A percentile compares a stretch with the other conserved stretches of the same genome.
Evolutionary conservation across 2,329 filamentous ascomycete genomes (phyloP).

Genomic region (Colletotrichum brevisporum): DNA sequence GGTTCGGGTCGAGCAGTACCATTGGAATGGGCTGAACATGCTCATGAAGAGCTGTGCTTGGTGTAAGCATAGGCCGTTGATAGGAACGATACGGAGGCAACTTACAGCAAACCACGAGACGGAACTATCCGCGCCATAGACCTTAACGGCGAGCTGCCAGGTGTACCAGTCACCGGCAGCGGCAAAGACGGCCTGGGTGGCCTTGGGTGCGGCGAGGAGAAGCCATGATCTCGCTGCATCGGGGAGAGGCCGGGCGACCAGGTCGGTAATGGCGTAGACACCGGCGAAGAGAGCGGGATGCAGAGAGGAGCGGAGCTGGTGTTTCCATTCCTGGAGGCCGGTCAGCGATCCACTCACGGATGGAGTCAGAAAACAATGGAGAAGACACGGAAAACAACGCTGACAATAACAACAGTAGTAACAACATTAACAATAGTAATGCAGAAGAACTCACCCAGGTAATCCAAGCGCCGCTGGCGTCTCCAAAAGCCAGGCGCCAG

Average conservation of each 20-base stretch:
- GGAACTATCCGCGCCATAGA: slow-evolving; percentile 77
- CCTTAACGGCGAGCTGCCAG: slow-evolving; percentile 81
- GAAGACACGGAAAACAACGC: background rate
- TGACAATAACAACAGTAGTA: background rate
- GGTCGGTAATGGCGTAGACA: slow-evolving; percentile 76
- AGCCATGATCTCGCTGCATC: slow-evolving; percentile 72
- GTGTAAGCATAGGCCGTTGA: background rate
- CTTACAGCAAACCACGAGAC: slow-evolving; percentile 80
- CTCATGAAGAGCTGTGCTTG: slow-evolving; percentile 75
- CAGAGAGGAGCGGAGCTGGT: slow-evolving; percentile 88
- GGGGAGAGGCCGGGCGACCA: slow-evolving; percentile 67
- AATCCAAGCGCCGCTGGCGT: slow-evolving; percentile 85
- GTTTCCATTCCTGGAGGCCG: slow-evolving; percentile 85
- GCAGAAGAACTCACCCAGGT: slow-evolving; percentile 81
- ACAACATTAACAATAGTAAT: background rate
- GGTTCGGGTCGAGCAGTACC: slow-evolving; percentile 93
- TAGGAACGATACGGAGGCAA: background rate
- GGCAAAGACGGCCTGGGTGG: slow-evolving; percentile 83
- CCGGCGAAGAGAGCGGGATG: slow-evolving; percentile 90
- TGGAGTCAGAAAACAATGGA: slow-evolving; percentile 3
- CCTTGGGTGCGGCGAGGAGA: slow-evolving; percentile 79
- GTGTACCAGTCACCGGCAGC: slow-evolving; percentile 88
- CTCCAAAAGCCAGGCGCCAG: slow-evolving; percentile 89
- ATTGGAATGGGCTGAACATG: slow-evolving; percentile 90
- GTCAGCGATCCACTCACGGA: slow-evolving; percentile 33